Base-by-base conservation (phyloP, 768 basidiomycete genomes). In the Tubosaeta brunneosetosa region DNA sequence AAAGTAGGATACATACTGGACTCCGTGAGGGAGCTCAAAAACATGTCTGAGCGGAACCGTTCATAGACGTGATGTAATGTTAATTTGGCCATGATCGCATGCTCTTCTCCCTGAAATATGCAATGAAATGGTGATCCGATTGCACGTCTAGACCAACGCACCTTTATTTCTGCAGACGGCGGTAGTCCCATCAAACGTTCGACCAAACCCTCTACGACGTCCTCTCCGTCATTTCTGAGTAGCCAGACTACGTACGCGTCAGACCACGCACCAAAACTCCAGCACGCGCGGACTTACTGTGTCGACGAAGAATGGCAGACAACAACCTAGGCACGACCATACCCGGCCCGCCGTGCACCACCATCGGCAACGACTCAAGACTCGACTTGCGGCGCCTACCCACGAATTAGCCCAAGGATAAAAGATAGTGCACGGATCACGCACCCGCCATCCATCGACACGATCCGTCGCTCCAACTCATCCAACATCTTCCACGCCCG, bases 11-110 rank as follows among this genome's bases (percentile, higher is more conserved):
- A 72, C 91, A 33, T 61, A 95, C 94, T 85, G 1, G 95, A 95
- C 66, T 98, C 95, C 0, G 86, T 80, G 22, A 97, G 72, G 16
- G 94, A 94, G 62, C 86, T 93, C 52, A 97, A 74, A 65, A 94
- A 89, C 74, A 97, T 88, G 64, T 97, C 94, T 0, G 82, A 77
- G 31, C 82, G 81, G 74, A 95, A 91, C 7, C 83, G 83, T 34
- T 79, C 77, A 58, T 94, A 85, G 1, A 87, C 88, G 26, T 85
- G 80, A 48, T 89, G 83, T 27, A 97, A 70, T 1, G 83, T 84
- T n/a, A 95, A 71, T 57, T 81, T 85, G 0, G 86, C 94, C 63
- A 90, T 77, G 0, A 97, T 71, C 3, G 80, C 77, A 58, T 82
- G 80, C 62, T 91, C 84, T 63, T 91, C 86, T 10, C 85, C 84